Conservation (phyloP, 129 eudicot genomes). For the Arctium lappa region DNA sequence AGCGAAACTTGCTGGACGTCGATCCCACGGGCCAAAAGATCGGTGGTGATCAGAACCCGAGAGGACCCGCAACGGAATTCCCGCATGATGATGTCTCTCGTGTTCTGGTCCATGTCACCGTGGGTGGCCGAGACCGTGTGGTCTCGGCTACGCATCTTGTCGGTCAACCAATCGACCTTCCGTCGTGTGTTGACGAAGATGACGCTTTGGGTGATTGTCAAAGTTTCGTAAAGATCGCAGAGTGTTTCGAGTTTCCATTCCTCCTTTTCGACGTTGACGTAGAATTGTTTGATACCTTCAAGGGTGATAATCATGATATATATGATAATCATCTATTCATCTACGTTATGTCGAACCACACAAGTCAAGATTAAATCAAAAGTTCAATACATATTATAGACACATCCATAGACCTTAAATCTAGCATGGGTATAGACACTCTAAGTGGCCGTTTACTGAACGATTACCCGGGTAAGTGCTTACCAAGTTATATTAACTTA, state of each 20-base stretch:
- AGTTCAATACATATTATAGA: too few relatives aligned
- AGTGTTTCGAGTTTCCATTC: conserved; percentile 37
- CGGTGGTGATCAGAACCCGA: conserved; percentile 15
- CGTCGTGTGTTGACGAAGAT: conserved; percentile 36
- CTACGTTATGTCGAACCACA: too few relatives aligned
- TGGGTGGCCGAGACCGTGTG: conserved; percentile 13
- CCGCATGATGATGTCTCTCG: conserved; percentile 33
- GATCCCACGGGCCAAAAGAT: conserved; percentile 18
- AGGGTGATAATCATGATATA: too few relatives aligned
- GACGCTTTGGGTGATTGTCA: conserved; percentile 29
- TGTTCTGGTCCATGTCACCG: conserved; percentile 39
- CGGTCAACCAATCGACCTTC: conserved; percentile 36
- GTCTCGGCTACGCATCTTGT: conserved; percentile 36
- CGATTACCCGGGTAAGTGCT: too few relatives aligned
- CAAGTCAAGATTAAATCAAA: too few relatives aligned
- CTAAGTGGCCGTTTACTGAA: too few relatives aligned
- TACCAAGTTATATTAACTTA: too few relatives aligned
- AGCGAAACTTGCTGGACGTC: conserved; percentile 29
- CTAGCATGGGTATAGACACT: too few relatives aligned
- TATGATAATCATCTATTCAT: too few relatives aligned
- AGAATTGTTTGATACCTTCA: conserved; percentile 13
- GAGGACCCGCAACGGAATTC: conserved; percentile 27
- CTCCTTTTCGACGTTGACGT: conserved; percentile 31
- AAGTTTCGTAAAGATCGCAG: conserved; percentile 20
- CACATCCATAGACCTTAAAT: too few relatives aligned